Evolutionary conservation across 805 yeast species (phyloP), one percentile per base, ranked within the genome.

Genomic region (Schwanniomyces polymorphus): DNA sequence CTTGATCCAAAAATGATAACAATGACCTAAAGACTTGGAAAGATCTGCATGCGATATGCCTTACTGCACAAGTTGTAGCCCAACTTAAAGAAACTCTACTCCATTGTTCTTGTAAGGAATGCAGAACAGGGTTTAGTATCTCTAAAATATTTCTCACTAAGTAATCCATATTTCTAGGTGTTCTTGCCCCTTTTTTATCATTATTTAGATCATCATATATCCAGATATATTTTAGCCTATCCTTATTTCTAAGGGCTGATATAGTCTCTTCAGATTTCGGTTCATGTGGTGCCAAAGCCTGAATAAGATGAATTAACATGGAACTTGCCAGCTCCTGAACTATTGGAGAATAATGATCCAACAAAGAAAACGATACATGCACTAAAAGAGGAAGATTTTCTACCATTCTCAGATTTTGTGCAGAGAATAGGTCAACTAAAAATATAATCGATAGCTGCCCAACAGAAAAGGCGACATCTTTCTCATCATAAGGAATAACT

Each of bases 61-160:
- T 78, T 1, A 92, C 98, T 2, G 97, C 95, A 70, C 98, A 94
- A 1, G 97, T 85, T 0, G 99, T 94, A 0, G 99, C 97, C 99
- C 99, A 94, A 26, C 79, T 76, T 29, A 95, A 72, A 0, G 98
- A 86, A 3, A 80, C 82, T 28, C 85, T 72, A 43, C 96, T 85
- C 99, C 99, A 94, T 43, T 85, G 88, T 37, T 79, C 79, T 60
- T 86, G 95, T 35, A 91, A 70, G 0, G 84, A 79, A 1, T 69
- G 65, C 21, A 69, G 65, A 0, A 74, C 64, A 0, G 74, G 68
- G 7, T 70, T 52, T 54, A 90, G 82, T 0, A 87, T 74, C 21
- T 76, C 79, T 31, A 90, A 62, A 2, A 86, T 76, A 46, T 80
- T 78, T 50, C 91, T 69, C 2, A 88, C 83, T 50, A 91, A 67